Evolutionary conservation across 2,329 filamentous ascomycete species (phyloP).

Genomic region (Cercospora sojina): DNA sequence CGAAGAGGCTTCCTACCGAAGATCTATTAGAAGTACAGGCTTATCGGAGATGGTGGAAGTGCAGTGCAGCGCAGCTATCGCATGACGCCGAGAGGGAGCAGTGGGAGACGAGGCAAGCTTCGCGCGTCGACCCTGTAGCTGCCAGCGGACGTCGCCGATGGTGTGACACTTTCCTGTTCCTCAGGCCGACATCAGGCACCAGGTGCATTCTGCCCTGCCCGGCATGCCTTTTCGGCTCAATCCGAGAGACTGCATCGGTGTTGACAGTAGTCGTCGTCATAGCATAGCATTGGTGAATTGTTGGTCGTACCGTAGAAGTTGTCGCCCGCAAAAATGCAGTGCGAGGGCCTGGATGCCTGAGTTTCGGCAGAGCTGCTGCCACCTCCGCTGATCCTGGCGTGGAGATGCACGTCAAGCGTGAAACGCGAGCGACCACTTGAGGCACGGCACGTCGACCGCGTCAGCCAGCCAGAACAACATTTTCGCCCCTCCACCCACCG

Average conservation of each 20-base stretch:
- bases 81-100: slow-evolving; percentile 3
- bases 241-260: neutral
- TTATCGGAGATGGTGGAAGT: slow-evolving; percentile 15
- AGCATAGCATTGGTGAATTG: neutral
- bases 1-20: slow-evolving; percentile 11
- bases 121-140: neutral
- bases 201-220: neutral
- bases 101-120: neutral
- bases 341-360: neutral
- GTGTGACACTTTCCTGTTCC: neutral
- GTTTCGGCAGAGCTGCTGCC: neutral
- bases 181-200: neutral
- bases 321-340: neutral
- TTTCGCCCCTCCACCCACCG: neutral
- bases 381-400: neutral
- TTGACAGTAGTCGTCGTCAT: neutral
- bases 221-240: neutral
- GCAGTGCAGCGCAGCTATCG: neutral
- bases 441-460: neutral
- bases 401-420: slow-evolving; percentile 3
- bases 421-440: neutral
- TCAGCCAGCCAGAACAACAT: neutral
- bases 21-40: slow-evolving; percentile 4
- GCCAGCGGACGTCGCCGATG: slow-evolving; percentile 9
- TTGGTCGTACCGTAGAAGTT: neutral